Conservation (phyloP, 257 asterid genomes). For the Leonotis leonurus region DNA sequence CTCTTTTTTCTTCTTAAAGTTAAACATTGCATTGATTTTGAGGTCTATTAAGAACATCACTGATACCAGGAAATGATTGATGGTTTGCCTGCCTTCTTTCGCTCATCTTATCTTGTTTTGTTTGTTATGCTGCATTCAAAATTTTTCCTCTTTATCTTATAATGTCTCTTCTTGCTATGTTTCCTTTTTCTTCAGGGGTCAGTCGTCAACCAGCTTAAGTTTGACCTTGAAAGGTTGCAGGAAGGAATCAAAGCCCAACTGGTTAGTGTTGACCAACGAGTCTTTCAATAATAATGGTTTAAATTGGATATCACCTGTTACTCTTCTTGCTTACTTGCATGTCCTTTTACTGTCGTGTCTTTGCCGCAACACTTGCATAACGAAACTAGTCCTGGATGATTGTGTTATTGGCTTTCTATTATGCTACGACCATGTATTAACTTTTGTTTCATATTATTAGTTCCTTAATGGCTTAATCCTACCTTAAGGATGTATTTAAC, state of each 20-base stretch:
- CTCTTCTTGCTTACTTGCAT: background rate
- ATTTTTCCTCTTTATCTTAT: conserved; percentile 14
- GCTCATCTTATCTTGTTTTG: too few relatives aligned
- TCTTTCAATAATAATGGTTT: conserved; percentile 5
- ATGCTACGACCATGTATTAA: background rate
- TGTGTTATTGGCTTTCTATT: background rate
- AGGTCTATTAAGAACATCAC: too few relatives aligned
- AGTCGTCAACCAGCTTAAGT: conserved; percentile 68
- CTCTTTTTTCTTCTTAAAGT: too few relatives aligned
- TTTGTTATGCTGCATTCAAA: too few relatives aligned
- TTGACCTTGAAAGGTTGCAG: conserved; percentile 68
- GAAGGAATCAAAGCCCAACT: conserved; percentile 66
- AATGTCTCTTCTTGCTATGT: conserved; percentile 2
- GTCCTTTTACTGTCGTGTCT: conserved; percentile 3
- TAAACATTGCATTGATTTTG: too few relatives aligned
- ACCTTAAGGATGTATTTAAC: background rate
- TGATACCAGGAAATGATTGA: too few relatives aligned
- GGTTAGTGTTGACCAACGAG: conserved; percentile 57
- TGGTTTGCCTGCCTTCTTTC: too few relatives aligned
- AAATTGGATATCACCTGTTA: background rate
- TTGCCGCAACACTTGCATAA: conserved; percentile 8
- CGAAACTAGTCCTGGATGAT: conserved; percentile 1
- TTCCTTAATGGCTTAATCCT: conserved; percentile 5
- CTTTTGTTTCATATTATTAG: background rate
- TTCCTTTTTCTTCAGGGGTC: conserved; percentile 53